Evolutionary conservation across 805 yeast genomes (phyloP).

Genomic region (Zygosaccharomyces rouxii): DNA sequence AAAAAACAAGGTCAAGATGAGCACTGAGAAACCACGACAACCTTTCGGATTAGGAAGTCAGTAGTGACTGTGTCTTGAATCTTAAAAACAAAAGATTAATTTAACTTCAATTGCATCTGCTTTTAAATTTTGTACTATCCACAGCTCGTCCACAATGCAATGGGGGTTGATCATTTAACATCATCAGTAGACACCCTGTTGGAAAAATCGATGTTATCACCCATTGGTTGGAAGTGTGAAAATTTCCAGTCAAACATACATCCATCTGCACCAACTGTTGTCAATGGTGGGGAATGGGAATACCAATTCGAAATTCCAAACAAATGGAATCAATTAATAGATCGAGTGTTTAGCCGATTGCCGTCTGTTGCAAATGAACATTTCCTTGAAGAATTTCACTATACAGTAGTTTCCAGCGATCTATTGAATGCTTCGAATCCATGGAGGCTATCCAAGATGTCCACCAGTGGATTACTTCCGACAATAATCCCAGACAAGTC

Average conservation of each 20-base stretch:
- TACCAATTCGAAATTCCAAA: not conserved
- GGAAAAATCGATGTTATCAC: not conserved
- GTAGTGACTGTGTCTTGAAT: too few relatives aligned
- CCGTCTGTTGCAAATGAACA: constrained; percentile 14
- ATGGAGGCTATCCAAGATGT: constrained; percentile 24
- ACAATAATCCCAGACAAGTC: not conserved
- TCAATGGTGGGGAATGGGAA: constrained; percentile 16
- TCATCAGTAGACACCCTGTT: not conserved
- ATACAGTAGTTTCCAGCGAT: constrained; percentile 46
- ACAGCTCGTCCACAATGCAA: not conserved
- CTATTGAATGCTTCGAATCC: constrained; percentile 40
- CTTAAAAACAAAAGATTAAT: not conserved
- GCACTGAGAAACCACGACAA: not conserved
- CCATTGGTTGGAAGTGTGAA: not conserved
- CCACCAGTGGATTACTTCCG: not conserved
- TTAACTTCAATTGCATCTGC: not conserved
- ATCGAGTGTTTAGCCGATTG: constrained; percentile 12
- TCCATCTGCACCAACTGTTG: constrained; percentile 30
- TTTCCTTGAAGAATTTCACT: constrained; percentile 50
- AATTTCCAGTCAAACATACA: constrained; percentile 7
- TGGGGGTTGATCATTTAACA: not conserved
- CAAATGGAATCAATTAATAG: constrained; percentile 8
- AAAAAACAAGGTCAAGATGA: not conserved
- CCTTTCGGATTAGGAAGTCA: not conserved
- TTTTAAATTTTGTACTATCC: not conserved